Base-by-base conservation (phyloP, 768 basidiomycete species). In the Kwoniella dejecticola region DNA sequence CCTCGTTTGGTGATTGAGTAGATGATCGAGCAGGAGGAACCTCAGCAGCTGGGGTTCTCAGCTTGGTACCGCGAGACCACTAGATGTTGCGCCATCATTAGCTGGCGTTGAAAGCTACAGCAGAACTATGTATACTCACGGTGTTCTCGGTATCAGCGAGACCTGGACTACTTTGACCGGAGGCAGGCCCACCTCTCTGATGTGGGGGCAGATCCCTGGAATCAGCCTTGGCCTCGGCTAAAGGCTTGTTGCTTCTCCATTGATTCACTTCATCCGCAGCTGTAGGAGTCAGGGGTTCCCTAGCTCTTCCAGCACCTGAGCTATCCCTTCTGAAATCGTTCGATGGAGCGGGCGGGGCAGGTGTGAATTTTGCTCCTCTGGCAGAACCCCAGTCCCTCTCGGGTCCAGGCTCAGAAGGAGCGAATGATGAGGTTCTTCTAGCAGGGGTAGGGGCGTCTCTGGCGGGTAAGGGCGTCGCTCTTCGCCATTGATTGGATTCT, bases 401-500 rank as follows among this genome's bases (percentile, higher is more conserved):
- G 0, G 65, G 69, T 38, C 56, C 67, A 40, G 62, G 52, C 47
- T 59, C 72, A 21, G 58, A 40, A 27, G 63, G 54, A 17, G 66
- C 67, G 50, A 61, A 52, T 27, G 58, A 36, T 54, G 59, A 72
- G 19, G 61, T 68, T n/a, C 75, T 61, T 54, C 75, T 38, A 49
- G 82, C 82, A 26, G 68, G 66, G 15, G 61, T 19, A 24, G 74
- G 58, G 6, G 60, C 52, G 1, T 62, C 52, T 26, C 74, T 65
- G 21, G 68, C 33, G 15, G 90, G 88, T 23, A 92, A 84, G 48
- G 93, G 94, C 0, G 89, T 91, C 15, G 91, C 87, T 59, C 93
- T 86, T 57, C 93, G 83, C 93, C 93, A 96, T 45, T 85, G 86
- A 19, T 82, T 86, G 49, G 89, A 86, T 65, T 91, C 91, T 77